phyloP scores from a whole-genome alignment of 139 green algal species.

The Tetraselmis chui region DNA sequence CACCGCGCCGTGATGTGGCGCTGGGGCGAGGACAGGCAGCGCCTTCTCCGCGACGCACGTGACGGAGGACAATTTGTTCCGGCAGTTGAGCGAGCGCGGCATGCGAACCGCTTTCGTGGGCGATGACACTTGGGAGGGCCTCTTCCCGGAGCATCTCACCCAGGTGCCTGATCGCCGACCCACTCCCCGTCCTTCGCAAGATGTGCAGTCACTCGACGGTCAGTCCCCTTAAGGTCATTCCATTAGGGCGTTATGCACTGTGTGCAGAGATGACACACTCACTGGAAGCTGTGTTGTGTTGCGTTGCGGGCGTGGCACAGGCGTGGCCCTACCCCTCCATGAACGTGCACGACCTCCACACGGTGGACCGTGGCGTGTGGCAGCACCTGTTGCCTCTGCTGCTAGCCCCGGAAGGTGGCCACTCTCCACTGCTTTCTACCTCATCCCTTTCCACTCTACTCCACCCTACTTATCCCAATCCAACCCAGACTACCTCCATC shows the following conservation, averaged over 20 bases:
- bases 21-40: too few relatives aligned
- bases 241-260: too few relatives aligned
- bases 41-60: slow-evolving; percentile 73
- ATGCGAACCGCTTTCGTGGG: slow-evolving; percentile 63
- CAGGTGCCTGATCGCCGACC: slow-evolving; percentile 18
- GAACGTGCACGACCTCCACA: slow-evolving; percentile 90
- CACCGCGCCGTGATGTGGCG: too few relatives aligned
- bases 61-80: slow-evolving; percentile 86
- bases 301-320: too few relatives aligned
- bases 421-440: neutral
- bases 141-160: slow-evolving; percentile 60
- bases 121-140: slow-evolving; percentile 88
- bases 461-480: too few relatives aligned
- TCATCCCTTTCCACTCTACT: too few relatives aligned
- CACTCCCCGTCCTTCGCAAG: neutral
- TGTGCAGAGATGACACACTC: too few relatives aligned
- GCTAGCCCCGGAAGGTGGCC: slow-evolving; percentile 2
- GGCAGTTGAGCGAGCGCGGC: slow-evolving; percentile 55
- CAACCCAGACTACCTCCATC: too few relatives aligned
- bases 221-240: too few relatives aligned
- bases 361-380: slow-evolving; percentile 87
- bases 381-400: slow-evolving; percentile 19
- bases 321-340: slow-evolving; percentile 76
- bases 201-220: too few relatives aligned
- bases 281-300: too few relatives aligned